phyloP scores from a whole-genome alignment of 768 basidiomycete genomes.

The Zangia roseola region DNA sequence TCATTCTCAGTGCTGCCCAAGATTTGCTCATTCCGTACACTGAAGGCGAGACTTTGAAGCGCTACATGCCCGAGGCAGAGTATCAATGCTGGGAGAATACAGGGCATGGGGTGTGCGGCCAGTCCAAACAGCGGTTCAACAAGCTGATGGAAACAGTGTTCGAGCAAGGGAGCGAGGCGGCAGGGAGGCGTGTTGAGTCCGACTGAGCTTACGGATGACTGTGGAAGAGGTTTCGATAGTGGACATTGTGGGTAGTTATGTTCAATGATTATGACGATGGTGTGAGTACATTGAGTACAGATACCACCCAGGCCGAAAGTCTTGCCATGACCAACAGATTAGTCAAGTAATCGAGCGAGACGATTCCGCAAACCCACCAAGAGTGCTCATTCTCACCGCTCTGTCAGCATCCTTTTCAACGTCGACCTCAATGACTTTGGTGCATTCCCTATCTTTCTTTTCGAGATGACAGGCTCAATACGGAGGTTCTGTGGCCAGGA shows the following conservation, averaged over 20 bases:
- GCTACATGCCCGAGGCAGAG: conserved; percentile 56
- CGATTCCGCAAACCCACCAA: not conserved
- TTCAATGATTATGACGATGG: not conserved
- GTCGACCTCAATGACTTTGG: conserved; percentile 37
- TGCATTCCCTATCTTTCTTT: conserved; percentile 39
- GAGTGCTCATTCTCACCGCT: conserved; percentile 18
- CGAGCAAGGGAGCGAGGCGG: conserved; percentile 42
- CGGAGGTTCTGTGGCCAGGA: conserved; percentile 51
- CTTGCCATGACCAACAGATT: not conserved
- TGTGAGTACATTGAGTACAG: not conserved
- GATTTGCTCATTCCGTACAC: conserved; percentile 55
- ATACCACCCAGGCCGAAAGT: not conserved
- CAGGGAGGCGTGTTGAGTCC: not conserved
- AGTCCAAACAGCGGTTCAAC: conserved; percentile 52
- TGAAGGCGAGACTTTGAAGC: conserved; percentile 53
- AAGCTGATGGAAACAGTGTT: conserved; percentile 54
- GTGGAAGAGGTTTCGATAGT: not conserved
- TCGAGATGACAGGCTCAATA: conserved; percentile 45
- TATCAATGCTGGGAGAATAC: conserved; percentile 56
- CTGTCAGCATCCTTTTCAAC: conserved; percentile 41
- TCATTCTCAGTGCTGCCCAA: conserved; percentile 65
- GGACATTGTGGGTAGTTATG: not conserved
- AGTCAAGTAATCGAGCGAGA: conserved; percentile 6
- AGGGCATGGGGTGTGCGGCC: conserved; percentile 62
- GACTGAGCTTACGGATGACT: not conserved